These are phyloP conservation scores for Penicillium sp. DNA, from an alignment of 2,329 filamentous ascomycete genomes.

Conservation along the genomic window DNA sequence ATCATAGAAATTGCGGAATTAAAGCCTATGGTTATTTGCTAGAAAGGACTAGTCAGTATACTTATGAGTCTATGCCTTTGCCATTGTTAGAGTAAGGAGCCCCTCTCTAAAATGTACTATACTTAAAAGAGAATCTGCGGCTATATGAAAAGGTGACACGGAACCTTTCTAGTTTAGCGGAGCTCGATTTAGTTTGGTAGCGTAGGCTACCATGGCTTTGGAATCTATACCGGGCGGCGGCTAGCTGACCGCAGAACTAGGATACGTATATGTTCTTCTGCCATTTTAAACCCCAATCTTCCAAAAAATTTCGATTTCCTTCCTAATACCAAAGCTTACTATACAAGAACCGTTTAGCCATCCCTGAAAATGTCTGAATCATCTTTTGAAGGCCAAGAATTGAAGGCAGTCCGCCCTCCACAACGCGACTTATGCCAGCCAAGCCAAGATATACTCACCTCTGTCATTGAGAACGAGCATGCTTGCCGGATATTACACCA, in stretches of 20 bases:
- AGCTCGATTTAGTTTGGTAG: background rate
- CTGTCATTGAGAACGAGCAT: conserved; percentile 8
- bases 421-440: background rate
- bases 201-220: background rate
- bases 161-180: background rate
- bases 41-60: no score
- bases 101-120: no score
- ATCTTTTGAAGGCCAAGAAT: conserved; percentile 6
- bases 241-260: background rate
- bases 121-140: background rate
- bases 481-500: background rate
- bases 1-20: no score
- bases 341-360: conserved; percentile 4
- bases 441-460: conserved; percentile 5
- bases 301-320: background rate
- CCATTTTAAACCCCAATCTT: background rate
- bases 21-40: no score
- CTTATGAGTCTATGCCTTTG: no score
- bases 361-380: conserved; percentile 7
- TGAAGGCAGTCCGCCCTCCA: background rate
- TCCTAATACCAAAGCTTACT: background rate
- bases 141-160: background rate
- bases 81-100: no score
- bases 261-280: background rate
- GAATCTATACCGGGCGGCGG: background rate